These are phyloP conservation scores for Phytophthora sp. DNA, from an alignment of 352 stramenopile species.

Conservation along the genomic window DNA sequence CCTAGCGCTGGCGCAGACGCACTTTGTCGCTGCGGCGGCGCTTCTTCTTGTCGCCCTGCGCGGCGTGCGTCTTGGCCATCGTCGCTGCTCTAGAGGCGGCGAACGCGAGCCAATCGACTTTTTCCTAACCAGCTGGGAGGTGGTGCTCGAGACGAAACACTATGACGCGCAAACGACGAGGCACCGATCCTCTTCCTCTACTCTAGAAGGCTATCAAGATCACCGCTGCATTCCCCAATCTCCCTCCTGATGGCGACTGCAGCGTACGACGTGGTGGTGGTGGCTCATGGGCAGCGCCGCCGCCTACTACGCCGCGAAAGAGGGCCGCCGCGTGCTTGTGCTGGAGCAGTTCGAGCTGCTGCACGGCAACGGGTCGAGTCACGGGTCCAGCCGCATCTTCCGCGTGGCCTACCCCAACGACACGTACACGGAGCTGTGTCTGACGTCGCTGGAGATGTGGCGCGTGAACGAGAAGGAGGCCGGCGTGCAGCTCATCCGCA, in stretches of 20 bases:
- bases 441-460: constrained; percentile 66
- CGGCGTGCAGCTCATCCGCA: constrained; percentile 51
- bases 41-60: constrained; percentile 33
- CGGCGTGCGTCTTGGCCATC: constrained; percentile 24
- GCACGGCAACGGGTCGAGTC: constrained; percentile 72
- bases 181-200: no score
- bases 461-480: constrained; percentile 48
- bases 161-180: no score
- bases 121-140: no score
- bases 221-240: neutral
- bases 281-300: constrained; percentile 76
- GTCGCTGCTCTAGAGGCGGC: neutral
- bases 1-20: constrained; percentile 3
- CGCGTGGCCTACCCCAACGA: constrained; percentile 79
- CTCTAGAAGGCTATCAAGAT: no score
- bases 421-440: constrained; percentile 73
- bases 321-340: constrained; percentile 58
- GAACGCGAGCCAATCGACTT: no score
- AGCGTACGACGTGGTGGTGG: constrained; percentile 52
- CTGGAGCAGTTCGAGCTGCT: constrained; percentile 77
- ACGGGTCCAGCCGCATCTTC: constrained; percentile 83
- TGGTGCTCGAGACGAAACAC: no score
- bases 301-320: constrained; percentile 56
- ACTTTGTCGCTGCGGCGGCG: constrained; percentile 36
- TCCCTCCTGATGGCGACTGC: constrained; percentile 18